Evolutionary conservation across 2,329 filamentous ascomycete species (phyloP).

Genomic region (Ophiosphaerella narmari): DNA sequence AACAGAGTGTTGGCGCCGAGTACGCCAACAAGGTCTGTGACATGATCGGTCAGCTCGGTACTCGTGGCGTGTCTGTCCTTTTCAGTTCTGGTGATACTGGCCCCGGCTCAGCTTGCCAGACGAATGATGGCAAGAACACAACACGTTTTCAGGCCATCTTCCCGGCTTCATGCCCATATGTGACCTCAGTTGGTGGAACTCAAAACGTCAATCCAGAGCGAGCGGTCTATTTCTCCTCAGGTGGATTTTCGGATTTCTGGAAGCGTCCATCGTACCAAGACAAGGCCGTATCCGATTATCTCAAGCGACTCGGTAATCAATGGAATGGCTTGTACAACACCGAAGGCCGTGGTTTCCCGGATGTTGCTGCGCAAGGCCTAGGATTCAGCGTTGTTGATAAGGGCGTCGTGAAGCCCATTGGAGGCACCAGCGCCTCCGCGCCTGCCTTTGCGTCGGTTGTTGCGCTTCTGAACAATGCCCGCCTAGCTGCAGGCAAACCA

Average conservation of each 20-base stretch:
- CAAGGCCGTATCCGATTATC: conserved; percentile 46
- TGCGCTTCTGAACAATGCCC: conserved; percentile 46
- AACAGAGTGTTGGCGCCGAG: conserved; percentile 44
- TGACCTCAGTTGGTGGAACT: conserved; percentile 54
- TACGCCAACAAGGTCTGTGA: conserved; percentile 47
- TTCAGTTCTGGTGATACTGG: conserved; percentile 49
- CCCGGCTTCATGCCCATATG: conserved; percentile 54
- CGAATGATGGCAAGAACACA: conserved; percentile 52
- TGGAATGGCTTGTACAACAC: conserved; percentile 51
- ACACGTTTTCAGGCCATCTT: conserved; percentile 52
- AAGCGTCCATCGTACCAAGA: conserved; percentile 50
- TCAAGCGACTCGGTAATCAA: conserved; percentile 45
- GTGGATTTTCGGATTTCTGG: conserved; percentile 54
- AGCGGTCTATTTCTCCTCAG: conserved; percentile 48
- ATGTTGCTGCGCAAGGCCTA: conserved; percentile 49
- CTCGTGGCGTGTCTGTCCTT: conserved; percentile 47
- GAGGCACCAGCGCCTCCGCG: conserved; percentile 47
- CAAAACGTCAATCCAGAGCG: conserved; percentile 46
- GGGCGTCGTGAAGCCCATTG: conserved; percentile 35
- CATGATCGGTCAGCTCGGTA: conserved; percentile 47
- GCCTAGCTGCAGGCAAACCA: conserved; percentile 40
- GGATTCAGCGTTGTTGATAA: conserved; percentile 44
- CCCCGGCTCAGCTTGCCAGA: conserved; percentile 49
- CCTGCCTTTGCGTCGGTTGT: conserved; percentile 46
- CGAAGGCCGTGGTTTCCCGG: conserved; percentile 51